Percentiles rank a stretch among this genome's conserved stretches.
Evolutionary conservation across 2,329 filamentous ascomycete species (phyloP).

Genomic region (Coniochaeta sp.): DNA sequence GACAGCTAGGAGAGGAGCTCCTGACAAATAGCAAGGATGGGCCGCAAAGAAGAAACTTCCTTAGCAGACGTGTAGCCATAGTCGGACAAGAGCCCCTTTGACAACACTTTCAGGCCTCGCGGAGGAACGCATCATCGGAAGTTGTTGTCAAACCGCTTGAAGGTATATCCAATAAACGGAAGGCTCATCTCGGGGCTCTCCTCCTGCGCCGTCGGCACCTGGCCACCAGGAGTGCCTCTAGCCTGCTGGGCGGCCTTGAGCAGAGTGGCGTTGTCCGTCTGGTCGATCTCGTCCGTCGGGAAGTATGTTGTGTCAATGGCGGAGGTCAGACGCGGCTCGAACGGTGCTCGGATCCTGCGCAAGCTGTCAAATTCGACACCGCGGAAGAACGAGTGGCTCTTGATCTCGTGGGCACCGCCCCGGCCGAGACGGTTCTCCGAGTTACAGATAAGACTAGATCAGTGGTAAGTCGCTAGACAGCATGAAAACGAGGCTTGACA

Average conservation of each 20-base stretch:
- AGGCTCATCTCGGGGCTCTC: constrained; percentile 91
- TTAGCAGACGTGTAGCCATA: not conserved
- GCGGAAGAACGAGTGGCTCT: constrained; percentile 90
- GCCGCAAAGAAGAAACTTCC: not conserved
- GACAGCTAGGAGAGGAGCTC: too few species aligned
- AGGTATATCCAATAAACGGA: constrained; percentile 94
- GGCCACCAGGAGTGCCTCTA: constrained; percentile 42
- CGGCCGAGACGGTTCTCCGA: constrained; percentile 85
- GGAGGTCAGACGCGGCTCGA: constrained; percentile 87
- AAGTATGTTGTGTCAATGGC: constrained; percentile 98
- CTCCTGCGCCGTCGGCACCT: constrained; percentile 39
- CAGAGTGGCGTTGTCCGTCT: constrained; percentile 85
- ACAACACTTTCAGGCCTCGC: not conserved
- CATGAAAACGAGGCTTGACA: not conserved
- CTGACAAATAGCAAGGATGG: too few species aligned
- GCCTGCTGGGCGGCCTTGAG: constrained; percentile 77
- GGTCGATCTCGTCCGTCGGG: constrained; percentile 96
- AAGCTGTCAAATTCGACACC: constrained; percentile 93
- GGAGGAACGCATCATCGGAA: constrained; percentile 38
- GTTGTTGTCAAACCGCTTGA: constrained; percentile 87
- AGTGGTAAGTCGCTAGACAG: not conserved
- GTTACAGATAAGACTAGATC: constrained; percentile 81
- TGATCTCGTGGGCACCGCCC: constrained; percentile 84
- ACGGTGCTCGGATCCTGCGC: constrained; percentile 87
- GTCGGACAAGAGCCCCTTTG: not conserved